These are phyloP conservation scores for Hypoxylon perforatum DNA, from an alignment of 495 filamentous ascomycete genomes.

Conservation along the genomic window DNA sequence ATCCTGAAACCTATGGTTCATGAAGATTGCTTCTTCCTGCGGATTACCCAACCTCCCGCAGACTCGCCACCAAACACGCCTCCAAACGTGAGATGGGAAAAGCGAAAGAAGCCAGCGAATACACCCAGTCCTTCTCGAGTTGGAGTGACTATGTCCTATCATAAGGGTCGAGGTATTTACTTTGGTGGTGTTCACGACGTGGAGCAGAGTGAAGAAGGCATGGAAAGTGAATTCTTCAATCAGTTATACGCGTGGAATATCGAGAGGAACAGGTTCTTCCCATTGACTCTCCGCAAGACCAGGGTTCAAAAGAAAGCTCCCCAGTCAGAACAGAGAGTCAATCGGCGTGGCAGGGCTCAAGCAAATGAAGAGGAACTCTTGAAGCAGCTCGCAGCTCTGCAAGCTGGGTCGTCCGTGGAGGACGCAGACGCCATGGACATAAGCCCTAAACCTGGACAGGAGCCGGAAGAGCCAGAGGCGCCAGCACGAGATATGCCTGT, in stretches of 20 bases:
- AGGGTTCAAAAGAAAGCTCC: conserved; percentile 66
- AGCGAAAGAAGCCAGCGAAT: conserved; percentile 91
- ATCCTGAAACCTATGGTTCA: conserved; percentile 87
- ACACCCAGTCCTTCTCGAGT: conserved; percentile 84
- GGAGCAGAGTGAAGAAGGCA: conserved; percentile 91
- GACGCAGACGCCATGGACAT: conserved; percentile 68
- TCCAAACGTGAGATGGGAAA: conserved; percentile 87
- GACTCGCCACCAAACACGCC: conserved; percentile 69
- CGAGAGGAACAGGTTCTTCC: conserved; percentile 94
- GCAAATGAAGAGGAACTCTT: conserved; percentile 92
- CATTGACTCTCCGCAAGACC: conserved; percentile 77
- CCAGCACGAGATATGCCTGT: conserved; percentile 63
- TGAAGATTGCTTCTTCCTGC: conserved; percentile 93
- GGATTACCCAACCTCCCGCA: conserved; percentile 75
- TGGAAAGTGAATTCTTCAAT: conserved; percentile 97
- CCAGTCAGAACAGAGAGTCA: conserved; percentile 64
- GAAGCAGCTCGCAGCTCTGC: conserved; percentile 81
- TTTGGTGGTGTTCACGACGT: conserved; percentile 97
- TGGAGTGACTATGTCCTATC: conserved; percentile 89
- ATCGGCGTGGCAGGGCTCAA: conserved; percentile 75
- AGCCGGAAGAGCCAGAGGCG: conserved; percentile 59
- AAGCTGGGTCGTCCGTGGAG: conserved; percentile 71
- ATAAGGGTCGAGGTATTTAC: conserved; percentile 90
- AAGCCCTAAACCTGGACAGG: conserved; percentile 53
- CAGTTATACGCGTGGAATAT: conserved; percentile 89